Evolutionary conservation across 805 yeast species (phyloP), one percentile per base, ranked within the genome.

Genomic region (Cyberlindnera maritima): DNA sequence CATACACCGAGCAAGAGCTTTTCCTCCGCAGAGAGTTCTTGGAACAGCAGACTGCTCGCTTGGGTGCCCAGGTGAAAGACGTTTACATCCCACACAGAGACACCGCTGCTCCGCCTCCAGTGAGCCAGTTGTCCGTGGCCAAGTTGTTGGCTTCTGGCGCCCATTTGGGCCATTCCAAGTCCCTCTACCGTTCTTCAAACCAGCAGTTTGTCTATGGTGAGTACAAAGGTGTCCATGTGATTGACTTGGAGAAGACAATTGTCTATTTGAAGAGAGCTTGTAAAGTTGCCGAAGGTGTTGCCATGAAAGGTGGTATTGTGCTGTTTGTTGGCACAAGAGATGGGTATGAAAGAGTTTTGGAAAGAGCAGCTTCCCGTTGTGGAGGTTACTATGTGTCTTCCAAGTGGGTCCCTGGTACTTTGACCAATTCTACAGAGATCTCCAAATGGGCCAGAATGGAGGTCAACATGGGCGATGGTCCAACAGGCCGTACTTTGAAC

Each of bases 391-490:
- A 85, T 61, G 91, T 94, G 18, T 74, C 85, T 19, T 76, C 81
- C 39, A 81, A 90, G 62, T 94, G 99, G 99, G 79, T 88, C 49
- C 97, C 97, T 2, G 99, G 99, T 55, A 86, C 95, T 20, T 75
- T 94, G 55, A 89, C 98, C 38, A 94, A 94, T 68, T 81, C 88
- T 46, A 72, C 82, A 26, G 86, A 81, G 61, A 81, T 85, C 19
- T 69, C 79, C 10, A 69, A 71, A 34, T 80, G 82, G 77, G 81
- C 80, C 36, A 79, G 86, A 59, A 79, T 77, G 48, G 95, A 88
- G 69, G 81, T 91, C 41, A 89, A 89, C 65, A 76, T 85, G 80
- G 76, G 68, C 18, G 92, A 90, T 61, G 59, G 67, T 21, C 79
- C 84, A 31, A 85, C 96, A 3, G 75, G 75, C 21, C 76, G 90